Percentiles rank a stretch among this genome's conserved stretches.
These are phyloP conservation scores for Nakaseomyces delphensis DNA, from an alignment of 1,139 yeast genomes.

Conservation along the genomic window DNA sequence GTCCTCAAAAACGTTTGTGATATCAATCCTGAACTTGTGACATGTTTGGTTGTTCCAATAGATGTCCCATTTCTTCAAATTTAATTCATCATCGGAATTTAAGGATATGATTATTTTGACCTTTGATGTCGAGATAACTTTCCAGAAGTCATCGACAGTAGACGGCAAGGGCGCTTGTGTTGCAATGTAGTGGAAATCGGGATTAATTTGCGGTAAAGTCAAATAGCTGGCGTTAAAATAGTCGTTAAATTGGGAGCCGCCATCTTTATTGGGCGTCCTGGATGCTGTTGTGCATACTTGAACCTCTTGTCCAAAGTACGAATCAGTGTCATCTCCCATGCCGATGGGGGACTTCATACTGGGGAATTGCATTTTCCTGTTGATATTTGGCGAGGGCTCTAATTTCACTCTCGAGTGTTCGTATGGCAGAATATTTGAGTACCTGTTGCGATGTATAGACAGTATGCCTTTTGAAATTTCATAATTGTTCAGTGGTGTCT, in stretches of 20 bases:
- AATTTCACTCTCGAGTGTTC: conserved; percentile 69
- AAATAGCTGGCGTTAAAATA: conserved; percentile 60
- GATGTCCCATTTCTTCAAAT: conserved; percentile 45
- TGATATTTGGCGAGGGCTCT: conserved; percentile 31
- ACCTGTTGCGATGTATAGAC: conserved; percentile 64
- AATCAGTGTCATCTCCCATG: neutral
- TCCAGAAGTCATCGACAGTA: conserved; percentile 78
- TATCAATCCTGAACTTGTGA: conserved; percentile 24
- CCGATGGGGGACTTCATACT: neutral
- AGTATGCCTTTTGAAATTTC: conserved; percentile 59
- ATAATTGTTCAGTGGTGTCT: conserved; percentile 35
- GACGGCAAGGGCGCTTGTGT: conserved; percentile 79
- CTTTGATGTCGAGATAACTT: conserved; percentile 53
- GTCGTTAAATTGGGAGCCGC: conserved; percentile 31
- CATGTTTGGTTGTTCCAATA: conserved; percentile 40
- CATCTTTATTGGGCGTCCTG: neutral
- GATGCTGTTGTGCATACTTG: conserved; percentile 8
- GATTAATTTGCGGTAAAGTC: conserved; percentile 33
- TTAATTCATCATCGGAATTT: conserved; percentile 49
- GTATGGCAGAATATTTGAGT: conserved; percentile 74
- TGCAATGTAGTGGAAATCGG: conserved; percentile 51
- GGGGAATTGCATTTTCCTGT: neutral
- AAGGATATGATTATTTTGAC: conserved; percentile 62
- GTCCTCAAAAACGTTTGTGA: conserved; percentile 27
- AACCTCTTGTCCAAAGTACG: conserved; percentile 3